These are phyloP conservation scores for Quercus cerris DNA, from an alignment of 306 rosid genomes.

Conservation along the genomic window DNA sequence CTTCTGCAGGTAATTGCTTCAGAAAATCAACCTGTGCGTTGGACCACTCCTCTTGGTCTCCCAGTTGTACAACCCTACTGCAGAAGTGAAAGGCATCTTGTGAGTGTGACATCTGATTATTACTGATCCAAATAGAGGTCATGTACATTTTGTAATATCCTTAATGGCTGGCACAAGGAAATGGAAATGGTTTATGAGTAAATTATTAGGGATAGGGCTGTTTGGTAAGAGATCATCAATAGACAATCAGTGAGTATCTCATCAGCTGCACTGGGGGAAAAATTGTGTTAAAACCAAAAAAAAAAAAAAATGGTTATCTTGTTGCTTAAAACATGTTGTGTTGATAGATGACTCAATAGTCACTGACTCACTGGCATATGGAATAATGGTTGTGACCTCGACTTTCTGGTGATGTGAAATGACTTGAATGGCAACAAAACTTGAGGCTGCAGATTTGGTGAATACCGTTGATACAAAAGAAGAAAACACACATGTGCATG, in stretches of 20 bases:
- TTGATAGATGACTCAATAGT: background rate
- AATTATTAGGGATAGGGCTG: background rate
- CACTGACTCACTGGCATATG: background rate
- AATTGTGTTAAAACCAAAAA: background rate
- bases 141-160: background rate
- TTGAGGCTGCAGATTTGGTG: background rate
- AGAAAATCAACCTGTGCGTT: slow-evolving; percentile 78
- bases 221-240: background rate
- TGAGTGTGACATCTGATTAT: slow-evolving; percentile 32
- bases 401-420: background rate
- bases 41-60: slow-evolving; percentile 94
- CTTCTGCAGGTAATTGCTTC: slow-evolving; percentile 61
- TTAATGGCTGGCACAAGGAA: background rate
- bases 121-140: background rate
- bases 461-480: background rate
- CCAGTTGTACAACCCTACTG: slow-evolving; percentile 86
- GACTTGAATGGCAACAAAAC: slow-evolving; percentile 1
- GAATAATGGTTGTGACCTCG: slow-evolving; percentile 1
- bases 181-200: background rate
- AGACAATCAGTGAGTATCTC: background rate
- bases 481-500: too few relatives aligned
- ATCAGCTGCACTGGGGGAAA: background rate
- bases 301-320: background rate
- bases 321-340: background rate
- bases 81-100: slow-evolving; percentile 70